Base-by-base conservation (phyloP, 116 monocot genomes). In the Trichopus zeylanicus region DNA sequence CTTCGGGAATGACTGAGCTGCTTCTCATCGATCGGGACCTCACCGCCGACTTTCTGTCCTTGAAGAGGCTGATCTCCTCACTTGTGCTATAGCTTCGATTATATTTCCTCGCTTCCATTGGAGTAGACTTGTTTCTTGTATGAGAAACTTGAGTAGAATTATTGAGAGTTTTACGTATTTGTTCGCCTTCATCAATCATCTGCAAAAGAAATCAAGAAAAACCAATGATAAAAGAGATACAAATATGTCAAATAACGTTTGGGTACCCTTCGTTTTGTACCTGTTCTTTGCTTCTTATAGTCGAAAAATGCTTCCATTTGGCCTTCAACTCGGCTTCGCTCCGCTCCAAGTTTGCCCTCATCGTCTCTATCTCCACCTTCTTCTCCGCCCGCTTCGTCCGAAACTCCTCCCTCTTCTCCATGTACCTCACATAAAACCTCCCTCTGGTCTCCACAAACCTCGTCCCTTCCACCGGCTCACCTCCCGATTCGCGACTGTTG, bases 371-470 rank as follows among this genome's bases (percentile, higher is more conserved):
- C 46, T 46, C 34, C 5, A 54, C 52, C 31, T 53, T 56, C 28
- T 66, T 66, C 30, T 56, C 7, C 22, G 29, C 27, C 21, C 46
- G 55, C 37, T 46, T 54, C n/a, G n/a, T n/a, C 26, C 28, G 31
- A 48, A 48, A 56, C 27, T 55, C 54, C 26, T 54, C 42, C 38
- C 38, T 24, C 20, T 46, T 56, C 15, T 46, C 19, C 55, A 46
- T 39, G n/a, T 66, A 66, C 6, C 13, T 54, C n/a, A 66, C 66
- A 39, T 77, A 77, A 15, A 71, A 77, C 24, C 67, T 57, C 29
- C 70, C 76, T 34, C 61, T 66, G 6, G 12, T 29, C 59, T 60
- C n/a, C n/a, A n/a, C n/a, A n/a, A n/a, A n/a, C n/a, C n/a, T n/a
- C n/a, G n/a, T n/a, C n/a, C n/a, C n/a, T n/a, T n/a, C n/a, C n/a